Base-by-base conservation (phyloP, 2,329 filamentous ascomycete species). In the Coniella lustricola region DNA sequence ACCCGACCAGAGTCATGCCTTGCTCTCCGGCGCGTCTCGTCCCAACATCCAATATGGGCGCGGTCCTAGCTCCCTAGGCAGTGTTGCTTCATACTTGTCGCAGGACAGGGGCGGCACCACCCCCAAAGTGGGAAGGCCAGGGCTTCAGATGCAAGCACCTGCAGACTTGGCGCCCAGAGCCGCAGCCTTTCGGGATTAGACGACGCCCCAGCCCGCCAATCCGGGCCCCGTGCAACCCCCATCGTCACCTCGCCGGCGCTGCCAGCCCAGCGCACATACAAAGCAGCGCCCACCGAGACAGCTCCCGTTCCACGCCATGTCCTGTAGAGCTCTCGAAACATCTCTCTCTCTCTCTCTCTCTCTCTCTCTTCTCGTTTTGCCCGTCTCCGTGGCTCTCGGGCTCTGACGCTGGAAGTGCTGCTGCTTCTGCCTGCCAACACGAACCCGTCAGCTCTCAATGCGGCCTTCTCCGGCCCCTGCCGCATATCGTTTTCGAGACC, bases 81-180 rank as follows among this genome's bases (percentile, higher is more conserved):
- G 49, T 59, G 51, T 57, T 73, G 71, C 71, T 60, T 74, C 71
- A 73, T 62, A 65, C 65, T 59, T 71, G 71, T 74, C 67, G 63
- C 70, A 73, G 64, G 58, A 67, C 64, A 67, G 62, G 68, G 69
- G 60, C 57, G n/a, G 2, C 37, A 25, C 14, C 39, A 20, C 46
- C 8, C 18, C 55, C 56, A 53, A 56, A 56, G 52, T 54, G 55
- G 40, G 21, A 34, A 22, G 4, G 22, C 21, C 34, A 16, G 12
- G 20, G 40, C 46, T 29, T 40, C 46, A 49, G 44, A 16, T 25
- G 40, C 16, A n/a, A 20, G 31, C 46, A 44, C 50, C 31, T 45
- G 46, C 32, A 39, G 48, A 50, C 21, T 50, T 46, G 46, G 50
- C 46, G 35, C 31, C 51, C 58, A 36, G 46, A 50, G 41, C 42